Conservation (phyloP, 2,329 filamentous ascomycete genomes). For the Chlorencoelia australis region DNA sequence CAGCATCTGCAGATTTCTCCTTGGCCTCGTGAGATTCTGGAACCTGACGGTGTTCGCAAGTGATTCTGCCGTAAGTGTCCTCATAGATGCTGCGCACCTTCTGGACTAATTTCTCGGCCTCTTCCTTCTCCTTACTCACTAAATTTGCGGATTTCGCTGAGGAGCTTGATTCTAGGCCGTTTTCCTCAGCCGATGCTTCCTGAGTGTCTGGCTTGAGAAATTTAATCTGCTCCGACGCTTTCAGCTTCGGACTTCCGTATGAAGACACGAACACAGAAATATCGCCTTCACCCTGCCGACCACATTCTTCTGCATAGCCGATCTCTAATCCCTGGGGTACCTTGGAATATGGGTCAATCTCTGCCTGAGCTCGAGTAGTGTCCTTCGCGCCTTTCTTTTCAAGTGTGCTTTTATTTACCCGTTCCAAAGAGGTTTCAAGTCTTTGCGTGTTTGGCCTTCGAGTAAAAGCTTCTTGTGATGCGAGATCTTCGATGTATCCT, state of each 20-base stretch:
- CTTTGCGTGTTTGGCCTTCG: constrained; percentile 15
- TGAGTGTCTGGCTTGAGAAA: too few species aligned
- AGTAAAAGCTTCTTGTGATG: constrained; percentile 13
- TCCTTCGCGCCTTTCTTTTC: neutral
- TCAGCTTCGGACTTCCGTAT: constrained; percentile 5
- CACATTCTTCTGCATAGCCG: constrained; percentile 5
- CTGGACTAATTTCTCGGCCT: constrained; percentile 27
- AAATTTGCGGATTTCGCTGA: too few species aligned
- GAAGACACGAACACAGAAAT: constrained; percentile 9
- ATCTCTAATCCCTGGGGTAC: constrained; percentile 6
- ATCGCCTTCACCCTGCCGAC: constrained; percentile 11
- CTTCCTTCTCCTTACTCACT: constrained; percentile 4
- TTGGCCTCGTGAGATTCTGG: constrained; percentile 1
- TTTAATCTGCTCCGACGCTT: too few species aligned
- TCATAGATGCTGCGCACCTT: constrained; percentile 35
- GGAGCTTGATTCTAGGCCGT: too few species aligned
- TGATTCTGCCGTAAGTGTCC: constrained; percentile 31
- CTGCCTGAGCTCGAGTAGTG: neutral
- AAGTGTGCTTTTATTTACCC: constrained; percentile 1
- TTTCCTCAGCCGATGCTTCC: too few species aligned
- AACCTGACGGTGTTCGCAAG: constrained; percentile 23
- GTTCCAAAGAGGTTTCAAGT: constrained; percentile 25
- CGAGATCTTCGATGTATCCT: constrained; percentile 17
- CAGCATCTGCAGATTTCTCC: neutral
- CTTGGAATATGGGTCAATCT: constrained; percentile 4